These are phyloP conservation scores for Candida namnaoensis DNA, from an alignment of 805 yeast species.

Conservation along the genomic window DNA sequence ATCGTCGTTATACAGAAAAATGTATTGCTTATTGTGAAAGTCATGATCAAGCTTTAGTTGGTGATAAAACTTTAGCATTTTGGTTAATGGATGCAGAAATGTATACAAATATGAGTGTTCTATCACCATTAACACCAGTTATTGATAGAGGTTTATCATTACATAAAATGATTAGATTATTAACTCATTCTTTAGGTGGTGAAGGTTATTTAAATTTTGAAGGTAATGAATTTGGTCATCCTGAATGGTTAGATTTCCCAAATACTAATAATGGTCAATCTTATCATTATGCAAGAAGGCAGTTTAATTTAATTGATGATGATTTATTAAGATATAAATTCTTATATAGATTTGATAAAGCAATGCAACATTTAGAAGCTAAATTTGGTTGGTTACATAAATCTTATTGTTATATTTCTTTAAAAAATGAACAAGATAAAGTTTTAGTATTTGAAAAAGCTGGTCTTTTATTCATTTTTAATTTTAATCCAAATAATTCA, in stretches of 20 bases:
- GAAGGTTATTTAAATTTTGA: conserved; percentile 94
- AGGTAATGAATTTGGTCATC: conserved; percentile 98
- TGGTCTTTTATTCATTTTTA: conserved; percentile 77
- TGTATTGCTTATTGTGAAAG: conserved; percentile 92
- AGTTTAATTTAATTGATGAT: conserved; percentile 81
- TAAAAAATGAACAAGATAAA: conserved; percentile 85
- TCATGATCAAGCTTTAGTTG: conserved; percentile 96
- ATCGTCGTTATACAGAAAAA: conserved; percentile 80
- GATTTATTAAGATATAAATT: conserved; percentile 70
- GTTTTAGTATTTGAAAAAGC: conserved; percentile 84
- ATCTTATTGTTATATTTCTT: conserved; percentile 74
- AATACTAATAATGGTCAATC: conserved; percentile 81
- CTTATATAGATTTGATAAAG: conserved; percentile 74
- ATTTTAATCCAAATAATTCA: conserved; percentile 81
- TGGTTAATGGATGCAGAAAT: conserved; percentile 98
- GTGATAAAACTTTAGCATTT: conserved; percentile 92
- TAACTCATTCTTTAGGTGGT: conserved; percentile 91
- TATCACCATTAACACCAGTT: conserved; percentile 65
- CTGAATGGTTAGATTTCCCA: conserved; percentile 98
- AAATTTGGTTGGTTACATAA: conserved; percentile 62
- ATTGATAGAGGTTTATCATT: conserved; percentile 86
- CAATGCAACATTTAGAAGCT: conserved; percentile 72
- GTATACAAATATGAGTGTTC: conserved; percentile 89
- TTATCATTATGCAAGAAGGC: conserved; percentile 92
- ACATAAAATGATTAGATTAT: conserved; percentile 82